Evolutionary conservation across 371 early-diverging fungal genomes (phyloP).

Genomic region (Mucor racemosus): DNA sequence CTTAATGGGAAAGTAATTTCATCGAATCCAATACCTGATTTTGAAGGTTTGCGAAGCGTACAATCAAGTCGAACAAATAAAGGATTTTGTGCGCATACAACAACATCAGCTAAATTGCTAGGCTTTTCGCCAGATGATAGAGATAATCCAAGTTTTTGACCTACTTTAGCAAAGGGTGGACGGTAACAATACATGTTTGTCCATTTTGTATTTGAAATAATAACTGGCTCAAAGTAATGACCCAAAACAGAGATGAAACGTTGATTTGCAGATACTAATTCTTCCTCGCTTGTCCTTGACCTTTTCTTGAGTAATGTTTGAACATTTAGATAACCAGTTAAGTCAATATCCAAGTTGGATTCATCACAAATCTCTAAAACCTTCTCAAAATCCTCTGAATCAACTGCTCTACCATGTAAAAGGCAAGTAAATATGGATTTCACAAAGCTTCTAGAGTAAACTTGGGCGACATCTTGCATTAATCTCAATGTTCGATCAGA

Average conservation of each 20-base stretch:
- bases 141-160: slow-evolving; percentile 37
- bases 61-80: slow-evolving; percentile 72
- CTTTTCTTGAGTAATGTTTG: slow-evolving; percentile 51
- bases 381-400: slow-evolving; percentile 63
- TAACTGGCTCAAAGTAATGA: slow-evolving; percentile 69
- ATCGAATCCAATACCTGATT: slow-evolving; percentile 38
- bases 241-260: slow-evolving; percentile 64
- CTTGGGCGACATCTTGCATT: slow-evolving; percentile 38
- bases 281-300: slow-evolving; percentile 45
- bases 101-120: slow-evolving; percentile 57
- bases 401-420: slow-evolving; percentile 60
- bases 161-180: slow-evolving; percentile 57
- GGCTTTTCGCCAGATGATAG: slow-evolving; percentile 49
- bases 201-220: slow-evolving; percentile 47
- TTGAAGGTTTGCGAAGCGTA: slow-evolving; percentile 56
- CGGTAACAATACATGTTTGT: slow-evolving; percentile 71
- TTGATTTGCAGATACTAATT: slow-evolving; percentile 49
- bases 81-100: slow-evolving; percentile 64
- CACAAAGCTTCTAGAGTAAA: slow-evolving; percentile 64
- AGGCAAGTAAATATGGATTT: slow-evolving; percentile 69
- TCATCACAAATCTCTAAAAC: slow-evolving; percentile 70
- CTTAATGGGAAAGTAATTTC: slow-evolving; percentile 60
- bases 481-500: slow-evolving; percentile 41
- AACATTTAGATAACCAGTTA: slow-evolving; percentile 77
- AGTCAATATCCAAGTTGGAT: slow-evolving; percentile 70